These are phyloP conservation scores for Cercospora zeina DNA, from an alignment of 2,329 filamentous ascomycete species.

Conservation along the genomic window DNA sequence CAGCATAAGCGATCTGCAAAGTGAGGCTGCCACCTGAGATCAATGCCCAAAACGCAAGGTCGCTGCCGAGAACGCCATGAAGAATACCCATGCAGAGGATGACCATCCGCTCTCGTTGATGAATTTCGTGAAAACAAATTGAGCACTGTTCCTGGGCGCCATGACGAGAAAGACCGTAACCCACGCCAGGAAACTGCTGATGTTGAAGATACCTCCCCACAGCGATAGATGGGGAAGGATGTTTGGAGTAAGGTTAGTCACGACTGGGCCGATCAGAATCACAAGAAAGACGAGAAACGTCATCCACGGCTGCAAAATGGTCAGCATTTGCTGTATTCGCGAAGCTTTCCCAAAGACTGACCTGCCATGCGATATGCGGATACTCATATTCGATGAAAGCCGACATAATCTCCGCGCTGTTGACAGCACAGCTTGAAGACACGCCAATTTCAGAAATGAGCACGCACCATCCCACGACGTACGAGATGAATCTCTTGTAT, in stretches of 20 bases:
- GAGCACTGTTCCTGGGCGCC: slow-evolving; percentile 26
- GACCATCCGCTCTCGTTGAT: slow-evolving; percentile 31
- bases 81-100: slow-evolving; percentile 27
- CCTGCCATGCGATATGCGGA: slow-evolving; percentile 13
- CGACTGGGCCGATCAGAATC: slow-evolving; percentile 36
- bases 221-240: slow-evolving; percentile 43
- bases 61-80: slow-evolving; percentile 18
- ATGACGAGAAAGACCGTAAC: slow-evolving; percentile 28
- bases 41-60: slow-evolving; percentile 5
- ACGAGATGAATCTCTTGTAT: slow-evolving; percentile 30
- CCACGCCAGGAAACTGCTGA: slow-evolving; percentile 29
- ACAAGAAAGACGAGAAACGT: not conserved
- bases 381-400: slow-evolving; percentile 26
- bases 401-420: slow-evolving; percentile 35
- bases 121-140: slow-evolving; percentile 30
- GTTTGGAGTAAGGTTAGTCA: slow-evolving; percentile 37
- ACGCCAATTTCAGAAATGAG: slow-evolving; percentile 12
- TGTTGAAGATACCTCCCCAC: slow-evolving; percentile 26
- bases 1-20: not conserved
- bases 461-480: slow-evolving; percentile 35
- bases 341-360: not conserved
- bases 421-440: slow-evolving; percentile 26
- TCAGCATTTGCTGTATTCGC: not conserved
- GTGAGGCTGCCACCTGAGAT: not conserved
- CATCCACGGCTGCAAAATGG: not conserved